Conservation (phyloP, 2,329 filamentous ascomycete species). For the Hymenoscyphus occultus region DNA sequence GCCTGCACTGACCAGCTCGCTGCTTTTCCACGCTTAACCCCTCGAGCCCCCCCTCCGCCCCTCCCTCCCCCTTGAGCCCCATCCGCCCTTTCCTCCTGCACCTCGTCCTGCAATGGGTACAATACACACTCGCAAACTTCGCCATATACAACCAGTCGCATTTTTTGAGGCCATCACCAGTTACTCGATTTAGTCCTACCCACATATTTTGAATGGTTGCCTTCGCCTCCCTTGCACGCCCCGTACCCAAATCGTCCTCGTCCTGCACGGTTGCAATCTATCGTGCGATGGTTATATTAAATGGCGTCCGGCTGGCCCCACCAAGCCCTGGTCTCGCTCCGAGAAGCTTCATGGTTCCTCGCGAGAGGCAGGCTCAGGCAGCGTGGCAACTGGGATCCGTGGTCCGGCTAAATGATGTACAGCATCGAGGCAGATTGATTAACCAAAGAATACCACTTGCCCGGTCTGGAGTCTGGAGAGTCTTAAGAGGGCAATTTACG, state of each 20-base stretch:
- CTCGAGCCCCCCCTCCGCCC: no score
- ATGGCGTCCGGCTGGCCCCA: slow-evolving; percentile 1
- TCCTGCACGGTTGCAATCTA: background rate
- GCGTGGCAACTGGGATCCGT: slow-evolving; percentile 9
- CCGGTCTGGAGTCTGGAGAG: background rate
- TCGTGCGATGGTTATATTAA: background rate
- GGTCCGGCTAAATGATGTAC: background rate
- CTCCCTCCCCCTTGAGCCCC: no score
- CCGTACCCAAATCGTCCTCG: background rate
- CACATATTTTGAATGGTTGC: background rate
- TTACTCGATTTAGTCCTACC: background rate
- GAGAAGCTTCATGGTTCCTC: background rate
- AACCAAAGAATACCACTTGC: background rate
- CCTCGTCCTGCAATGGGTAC: no score
- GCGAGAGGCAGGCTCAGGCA: background rate
- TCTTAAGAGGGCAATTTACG: background rate
- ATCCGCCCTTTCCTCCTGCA: no score
- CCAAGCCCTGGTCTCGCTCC: background rate
- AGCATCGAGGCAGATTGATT: background rate
- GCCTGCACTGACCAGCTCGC: background rate
- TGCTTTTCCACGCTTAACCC: background rate
- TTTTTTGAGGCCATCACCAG: background rate
- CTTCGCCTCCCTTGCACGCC: background rate
- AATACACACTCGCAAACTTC: background rate
- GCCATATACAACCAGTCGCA: background rate